Base-by-base conservation (phyloP, 805 yeast genomes). In the Zygosaccharomyces siamensis region DNA sequence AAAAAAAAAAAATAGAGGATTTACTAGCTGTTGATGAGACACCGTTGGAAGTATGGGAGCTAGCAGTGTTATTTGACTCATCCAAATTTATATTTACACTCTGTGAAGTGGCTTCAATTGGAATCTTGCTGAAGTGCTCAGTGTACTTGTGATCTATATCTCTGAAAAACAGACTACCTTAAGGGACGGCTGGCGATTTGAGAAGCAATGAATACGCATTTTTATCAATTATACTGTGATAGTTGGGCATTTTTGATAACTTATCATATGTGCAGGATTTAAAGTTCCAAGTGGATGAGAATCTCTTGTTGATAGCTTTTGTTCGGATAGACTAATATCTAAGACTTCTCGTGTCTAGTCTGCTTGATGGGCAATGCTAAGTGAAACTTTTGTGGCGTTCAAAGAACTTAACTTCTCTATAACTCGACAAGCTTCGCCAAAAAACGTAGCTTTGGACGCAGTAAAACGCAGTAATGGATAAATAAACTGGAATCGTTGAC, bases 301-400 rank as follows among this genome's bases (percentile, higher is more conserved):
- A 36, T 4, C 57, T 40, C 1, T 75, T 59, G 51, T 72, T 70
- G 1, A 92, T 84, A 3, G 79, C 72, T 65, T 89, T 96, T 47
- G 86, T 11, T 81, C 85, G 4, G 78, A 68, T 43, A 85, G 72
- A 11, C 93, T 92, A 53, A 86, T 79, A 23, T 90, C 89, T 36
- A 86, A 66, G 23, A 87, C 92, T 47, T 95, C 92, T 37, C 65
- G 66, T 6, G 80, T 64, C 3, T 90, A 80, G 52, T 80, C 78
- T 1, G 87, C 78, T 31, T 66, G 63, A 60, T 80, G 79, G 2
- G 86, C 93, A 21, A 89, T 79, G 1, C 95, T 97, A 64, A 89
- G 76, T 5, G 88, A 79, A 27, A 85, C 68, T 48, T 72, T 68
- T 0, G 71, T 59, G 10, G 87, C 50, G 3, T 74, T 67, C 11